These are phyloP conservation scores for Alternaria brassicicola DNA, from an alignment of 2,329 filamentous ascomycete species.

Conservation along the genomic window DNA sequence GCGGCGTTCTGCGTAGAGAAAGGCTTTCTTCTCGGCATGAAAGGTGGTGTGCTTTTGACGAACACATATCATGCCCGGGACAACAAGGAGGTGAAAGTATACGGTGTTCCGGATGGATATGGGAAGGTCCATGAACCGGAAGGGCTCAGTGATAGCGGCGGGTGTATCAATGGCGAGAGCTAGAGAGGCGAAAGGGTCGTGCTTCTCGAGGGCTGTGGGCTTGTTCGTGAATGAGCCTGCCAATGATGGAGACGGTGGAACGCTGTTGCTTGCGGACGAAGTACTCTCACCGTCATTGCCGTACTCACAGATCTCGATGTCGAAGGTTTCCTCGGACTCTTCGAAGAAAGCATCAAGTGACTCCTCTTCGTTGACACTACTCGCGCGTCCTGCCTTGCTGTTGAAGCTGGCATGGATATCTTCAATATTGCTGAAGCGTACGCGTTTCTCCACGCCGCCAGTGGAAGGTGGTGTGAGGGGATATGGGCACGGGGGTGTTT, in stretches of 20 bases:
- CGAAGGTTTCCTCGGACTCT: constrained; percentile 13
- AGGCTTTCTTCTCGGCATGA: constrained; percentile 19
- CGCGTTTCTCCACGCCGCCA: constrained; percentile 11
- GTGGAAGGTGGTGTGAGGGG: constrained; percentile 33
- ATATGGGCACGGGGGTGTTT: constrained; percentile 17
- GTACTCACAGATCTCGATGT: constrained; percentile 8
- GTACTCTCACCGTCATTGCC: neutral
- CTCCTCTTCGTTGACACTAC: constrained; percentile 9
- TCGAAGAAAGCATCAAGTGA: constrained; percentile 10
- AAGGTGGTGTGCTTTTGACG: constrained; percentile 33
- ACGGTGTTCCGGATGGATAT: constrained; percentile 25
- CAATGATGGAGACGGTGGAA: neutral
- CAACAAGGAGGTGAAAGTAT: constrained; percentile 30
- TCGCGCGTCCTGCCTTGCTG: constrained; percentile 4
- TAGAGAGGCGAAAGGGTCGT: neutral
- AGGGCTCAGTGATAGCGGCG: neutral
- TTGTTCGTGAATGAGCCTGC: neutral
- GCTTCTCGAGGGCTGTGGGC: neutral
- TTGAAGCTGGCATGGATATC: neutral
- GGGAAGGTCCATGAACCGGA: constrained; percentile 33
- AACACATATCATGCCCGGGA: constrained; percentile 33
- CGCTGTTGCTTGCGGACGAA: neutral
- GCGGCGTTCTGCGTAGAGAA: constrained; percentile 25
- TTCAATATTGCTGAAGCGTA: constrained; percentile 7
- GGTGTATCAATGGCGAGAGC: neutral